A percentile compares a stretch with the other conserved stretches of the same genome.
Conservation (phyloP, 1,139 yeast species). For the Saccharomyces hybrid region DNA sequence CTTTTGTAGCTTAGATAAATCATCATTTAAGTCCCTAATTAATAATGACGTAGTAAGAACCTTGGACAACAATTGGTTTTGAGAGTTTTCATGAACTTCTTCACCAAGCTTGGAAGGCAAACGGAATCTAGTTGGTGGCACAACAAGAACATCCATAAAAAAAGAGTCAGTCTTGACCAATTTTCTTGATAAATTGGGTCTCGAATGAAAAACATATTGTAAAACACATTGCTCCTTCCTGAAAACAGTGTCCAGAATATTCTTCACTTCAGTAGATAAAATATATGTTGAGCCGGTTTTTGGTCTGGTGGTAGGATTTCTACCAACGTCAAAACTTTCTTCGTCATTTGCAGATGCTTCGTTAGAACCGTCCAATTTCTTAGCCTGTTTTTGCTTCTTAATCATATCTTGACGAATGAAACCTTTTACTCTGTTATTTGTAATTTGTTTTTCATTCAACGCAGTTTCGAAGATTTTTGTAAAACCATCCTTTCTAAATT, state of each 20-base stretch:
- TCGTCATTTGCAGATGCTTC: constrained; percentile 28
- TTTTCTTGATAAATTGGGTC: constrained; percentile 50
- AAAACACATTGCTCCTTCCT: constrained; percentile 57
- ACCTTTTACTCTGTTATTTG: constrained; percentile 79
- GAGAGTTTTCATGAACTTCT: constrained; percentile 89
- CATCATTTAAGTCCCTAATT: constrained; percentile 84
- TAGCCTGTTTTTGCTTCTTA: constrained; percentile 32
- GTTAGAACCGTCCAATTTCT: constrained; percentile 15
- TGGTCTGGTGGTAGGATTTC: constrained; percentile 41
- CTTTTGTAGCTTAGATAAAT: constrained; percentile 53
- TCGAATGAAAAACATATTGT: constrained; percentile 62
- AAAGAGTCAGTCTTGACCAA: constrained; percentile 74
- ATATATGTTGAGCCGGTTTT: constrained; percentile 76
- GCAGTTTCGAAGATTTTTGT: constrained; percentile 87
- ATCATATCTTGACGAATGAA: constrained; percentile 65
- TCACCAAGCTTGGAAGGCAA: constrained; percentile 96
- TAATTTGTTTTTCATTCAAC: constrained; percentile 67
- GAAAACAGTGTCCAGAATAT: constrained; percentile 68
- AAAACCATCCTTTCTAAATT: constrained; percentile 90
- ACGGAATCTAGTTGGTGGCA: constrained; percentile 95
- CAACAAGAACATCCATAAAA: constrained; percentile 78
- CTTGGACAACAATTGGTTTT: constrained; percentile 78
- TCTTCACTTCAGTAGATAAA: constrained; percentile 78
- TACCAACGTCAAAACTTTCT: constrained; percentile 28
- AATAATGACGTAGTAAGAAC: constrained; percentile 71